Evolutionary conservation across 1,284 basidiomycete species (phyloP), one percentile per base, ranked within the genome.

Genomic region (Ceratobasidium sp.): DNA sequence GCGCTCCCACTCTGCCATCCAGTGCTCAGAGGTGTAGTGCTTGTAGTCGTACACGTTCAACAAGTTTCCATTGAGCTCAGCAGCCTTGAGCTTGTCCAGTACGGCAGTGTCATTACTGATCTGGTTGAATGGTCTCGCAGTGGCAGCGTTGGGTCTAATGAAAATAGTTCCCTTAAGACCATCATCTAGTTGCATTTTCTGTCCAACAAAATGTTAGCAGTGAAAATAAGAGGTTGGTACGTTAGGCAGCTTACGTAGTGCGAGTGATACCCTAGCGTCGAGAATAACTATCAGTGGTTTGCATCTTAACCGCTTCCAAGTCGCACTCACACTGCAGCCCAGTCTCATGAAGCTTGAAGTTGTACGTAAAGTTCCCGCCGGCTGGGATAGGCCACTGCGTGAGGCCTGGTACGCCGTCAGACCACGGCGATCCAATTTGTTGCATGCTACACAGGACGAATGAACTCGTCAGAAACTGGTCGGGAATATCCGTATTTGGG

Each of bases 371-470:
- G 33, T 64, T 15, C 40, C 46, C 26, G 26, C 44, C 57, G 9
- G n/a, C 38, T 6, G 23, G 56, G 20, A 59, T 48, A 33, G 44
- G 57, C 26, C 28, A 44, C 62, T 77, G 74, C 48, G 64, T 77
- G 28, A 77, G 28, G 6, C 76, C 76, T n/a, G 77, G 77, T 1
- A 78, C 77, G 33, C 77, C 77, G 42, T 78, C 77, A 6, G 70
- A 71, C 77, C 77, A 78, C n/a, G 59, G 67, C 7, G 69, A 28
- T 15, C 77, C 77, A 26, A 54, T 61, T 33, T 74, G 77, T 26
- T 78, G 59, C 44, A 78, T 73, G 12, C 77, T 70, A 26, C 42
- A 48, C 48, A 13, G 5, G 28, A 10, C 64, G 28, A 17, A 40
- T 62, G 23, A 48, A n/a, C 33, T 20, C 20, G 52, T 54, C n/a